Evolutionary conservation across 306 rosid genomes (phyloP), one percentile per base, ranked within the genome.

Genomic region (Pueraria montana): DNA sequence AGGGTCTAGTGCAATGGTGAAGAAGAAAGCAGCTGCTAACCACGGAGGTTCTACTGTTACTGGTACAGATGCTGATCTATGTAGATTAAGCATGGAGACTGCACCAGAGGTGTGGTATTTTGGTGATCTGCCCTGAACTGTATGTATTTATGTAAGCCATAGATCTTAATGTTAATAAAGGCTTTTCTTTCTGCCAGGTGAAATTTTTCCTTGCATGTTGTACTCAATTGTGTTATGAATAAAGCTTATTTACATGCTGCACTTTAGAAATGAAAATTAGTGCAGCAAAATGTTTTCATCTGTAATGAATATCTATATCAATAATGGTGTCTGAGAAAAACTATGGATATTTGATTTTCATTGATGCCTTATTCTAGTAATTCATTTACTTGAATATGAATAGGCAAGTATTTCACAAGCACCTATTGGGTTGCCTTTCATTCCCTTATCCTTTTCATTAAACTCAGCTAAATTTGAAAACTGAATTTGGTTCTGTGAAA

Each of bases 31-130:
- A n/a, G 90, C 92, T 63, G 84, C 96, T 65, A 64, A 82, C 78
- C 84, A 96, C 52, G 94, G 93, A 85, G 97, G 97, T 85, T 81
- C 99, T 40, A 91, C 99, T 74, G 99, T 95, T 68, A 95, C 99
- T 9, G 98, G 99, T 75, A 95, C 99, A 63, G 99, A 95, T 89
- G 98, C 99, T 87, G 99, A 95, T 90, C 90, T 95, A 21, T 98
- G 99, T 56, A 93, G 99, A 84, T 89, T 95, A 84, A 95, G 99
- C 96, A 95, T 95, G 99, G 98, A 95, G 85, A 98, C 99, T 78
- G 99, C 99, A 64, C 84, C 97, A 64, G 99, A 95, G 98, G 99
- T 94, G 74, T 46, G 34, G 26, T 48, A 67, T 66, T 68, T 56
- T 56, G 11, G 40, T 66, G 81, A 46, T 66, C 38, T 73, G 65